Evolutionary conservation across 805 yeast genomes (phyloP).

Genomic region (Scheffersomyces amazonensis): DNA sequence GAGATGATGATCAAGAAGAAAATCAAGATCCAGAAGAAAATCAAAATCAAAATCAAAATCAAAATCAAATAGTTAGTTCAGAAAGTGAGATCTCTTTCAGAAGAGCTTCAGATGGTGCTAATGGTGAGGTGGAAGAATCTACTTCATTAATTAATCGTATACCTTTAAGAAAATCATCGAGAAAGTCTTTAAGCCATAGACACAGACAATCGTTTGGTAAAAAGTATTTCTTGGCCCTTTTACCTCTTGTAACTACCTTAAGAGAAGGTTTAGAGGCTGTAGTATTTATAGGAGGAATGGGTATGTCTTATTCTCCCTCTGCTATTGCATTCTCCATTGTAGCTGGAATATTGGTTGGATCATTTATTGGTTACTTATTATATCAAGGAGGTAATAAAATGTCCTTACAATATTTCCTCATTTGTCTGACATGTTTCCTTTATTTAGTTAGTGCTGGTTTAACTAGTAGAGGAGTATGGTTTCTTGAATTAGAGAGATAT

Average conservation of each 20-base stretch:
- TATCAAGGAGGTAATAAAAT: slow-evolving; percentile 78
- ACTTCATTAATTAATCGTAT: not conserved
- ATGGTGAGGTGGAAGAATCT: not conserved
- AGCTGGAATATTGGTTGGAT: slow-evolving; percentile 58
- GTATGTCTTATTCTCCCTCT: slow-evolving; percentile 61
- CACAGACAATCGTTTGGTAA: slow-evolving; percentile 34
- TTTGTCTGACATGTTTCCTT: slow-evolving; percentile 73
- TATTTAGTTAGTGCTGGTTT: slow-evolving; percentile 86
- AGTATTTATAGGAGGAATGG: slow-evolving; percentile 85
- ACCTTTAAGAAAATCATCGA: not conserved
- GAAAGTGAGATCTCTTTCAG: no score
- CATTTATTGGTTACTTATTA: slow-evolving; percentile 59
- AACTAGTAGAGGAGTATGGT: slow-evolving; percentile 87
- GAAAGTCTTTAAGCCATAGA: not conserved
- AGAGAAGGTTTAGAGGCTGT: slow-evolving; percentile 93
- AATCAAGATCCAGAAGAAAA: not conserved
- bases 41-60: not conserved
- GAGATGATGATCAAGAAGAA: slow-evolving; percentile 7
- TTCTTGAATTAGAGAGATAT: slow-evolving; percentile 74
- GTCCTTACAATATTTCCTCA: slow-evolving; percentile 71
- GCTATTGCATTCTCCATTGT: slow-evolving; percentile 56
- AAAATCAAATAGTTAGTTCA: not conserved
- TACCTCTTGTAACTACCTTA: slow-evolving; percentile 82
- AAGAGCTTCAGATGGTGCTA: not conserved
- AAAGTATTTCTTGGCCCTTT: slow-evolving; percentile 66